Conservation (phyloP, 345 rosid species). For the Excoecaria agallocha region DNA sequence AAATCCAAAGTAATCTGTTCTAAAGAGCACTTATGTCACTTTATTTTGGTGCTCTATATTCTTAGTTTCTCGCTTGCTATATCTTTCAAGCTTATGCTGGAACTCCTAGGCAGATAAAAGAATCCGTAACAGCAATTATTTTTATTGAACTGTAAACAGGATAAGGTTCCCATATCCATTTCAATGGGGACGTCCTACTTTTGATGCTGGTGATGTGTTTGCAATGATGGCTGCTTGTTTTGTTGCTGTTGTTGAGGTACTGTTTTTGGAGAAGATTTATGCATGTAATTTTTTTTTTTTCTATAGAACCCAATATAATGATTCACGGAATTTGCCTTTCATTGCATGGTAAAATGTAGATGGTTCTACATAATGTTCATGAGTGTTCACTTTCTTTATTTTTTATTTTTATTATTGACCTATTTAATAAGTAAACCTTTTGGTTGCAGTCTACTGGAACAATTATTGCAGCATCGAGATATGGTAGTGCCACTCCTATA, state of each 20-base stretch:
- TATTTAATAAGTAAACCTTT: neutral
- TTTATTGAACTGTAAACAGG: constrained; percentile 39
- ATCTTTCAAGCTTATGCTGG: neutral
- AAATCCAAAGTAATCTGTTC: neutral
- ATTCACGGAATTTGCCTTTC: no score
- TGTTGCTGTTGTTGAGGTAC: constrained; percentile 77
- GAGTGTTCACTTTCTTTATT: neutral
- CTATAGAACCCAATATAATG: no score
- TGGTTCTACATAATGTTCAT: no score
- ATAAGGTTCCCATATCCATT: constrained; percentile 80
- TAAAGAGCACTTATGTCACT: neutral
- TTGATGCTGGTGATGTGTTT: constrained; percentile 57
- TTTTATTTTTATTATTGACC: neutral
- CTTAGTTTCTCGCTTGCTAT: neutral
- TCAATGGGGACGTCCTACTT: constrained; percentile 76
- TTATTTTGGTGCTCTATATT: neutral
- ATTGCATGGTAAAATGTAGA: no score
- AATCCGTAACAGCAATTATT: constrained; percentile 8
- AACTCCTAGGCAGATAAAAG: neutral
- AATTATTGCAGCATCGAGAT: constrained; percentile 27
- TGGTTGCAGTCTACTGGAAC: constrained; percentile 30
- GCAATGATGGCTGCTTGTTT: constrained; percentile 73
- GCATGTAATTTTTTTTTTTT: no score
- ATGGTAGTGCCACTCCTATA: constrained; percentile 29
- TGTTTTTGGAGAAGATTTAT: neutral